These are phyloP conservation scores for Hirschioporus abietinus DNA, from an alignment of 768 basidiomycete genomes.

Conservation along the genomic window DNA sequence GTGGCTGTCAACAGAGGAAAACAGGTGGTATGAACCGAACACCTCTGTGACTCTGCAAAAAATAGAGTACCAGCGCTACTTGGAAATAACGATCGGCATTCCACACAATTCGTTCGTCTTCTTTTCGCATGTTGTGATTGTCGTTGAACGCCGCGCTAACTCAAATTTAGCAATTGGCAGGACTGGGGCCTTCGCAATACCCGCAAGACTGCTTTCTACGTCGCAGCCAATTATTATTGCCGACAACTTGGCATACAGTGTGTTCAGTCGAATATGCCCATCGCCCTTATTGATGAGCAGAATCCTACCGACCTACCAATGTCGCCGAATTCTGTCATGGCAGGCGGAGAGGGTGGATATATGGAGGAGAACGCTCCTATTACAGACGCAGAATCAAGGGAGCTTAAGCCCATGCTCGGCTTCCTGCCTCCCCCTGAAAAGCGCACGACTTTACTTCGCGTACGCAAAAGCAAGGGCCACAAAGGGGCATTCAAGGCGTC, in stretches of 20 bases:
- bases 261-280: slow-evolving; percentile 54
- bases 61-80: slow-evolving; percentile 59
- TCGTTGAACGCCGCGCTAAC: background rate
- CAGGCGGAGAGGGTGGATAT: background rate
- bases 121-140: background rate
- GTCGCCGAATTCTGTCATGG: background rate
- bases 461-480: slow-evolving; percentile 28
- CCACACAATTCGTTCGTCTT: slow-evolving; percentile 41
- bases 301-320: slow-evolving; percentile 8
- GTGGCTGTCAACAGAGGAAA: slow-evolving; percentile 76
- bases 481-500: slow-evolving; percentile 28
- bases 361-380: slow-evolving; percentile 1
- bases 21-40: slow-evolving; percentile 69
- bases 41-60: slow-evolving; percentile 59
- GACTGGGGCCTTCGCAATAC: slow-evolving; percentile 60
- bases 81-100: slow-evolving; percentile 67
- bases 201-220: slow-evolving; percentile 74
- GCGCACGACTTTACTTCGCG: slow-evolving; percentile 23
- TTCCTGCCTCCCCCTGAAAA: slow-evolving; percentile 41
- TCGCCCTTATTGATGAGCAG: slow-evolving; percentile 38
- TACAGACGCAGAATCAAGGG: slow-evolving; percentile 1
- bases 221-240: slow-evolving; percentile 69
- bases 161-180: slow-evolving; percentile 37
- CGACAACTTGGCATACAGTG: slow-evolving; percentile 62
- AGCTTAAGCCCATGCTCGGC: slow-evolving; percentile 32